These are phyloP conservation scores for Pleurotus cornucopiae DNA, from an alignment of 768 basidiomycete species.

Conservation along the genomic window DNA sequence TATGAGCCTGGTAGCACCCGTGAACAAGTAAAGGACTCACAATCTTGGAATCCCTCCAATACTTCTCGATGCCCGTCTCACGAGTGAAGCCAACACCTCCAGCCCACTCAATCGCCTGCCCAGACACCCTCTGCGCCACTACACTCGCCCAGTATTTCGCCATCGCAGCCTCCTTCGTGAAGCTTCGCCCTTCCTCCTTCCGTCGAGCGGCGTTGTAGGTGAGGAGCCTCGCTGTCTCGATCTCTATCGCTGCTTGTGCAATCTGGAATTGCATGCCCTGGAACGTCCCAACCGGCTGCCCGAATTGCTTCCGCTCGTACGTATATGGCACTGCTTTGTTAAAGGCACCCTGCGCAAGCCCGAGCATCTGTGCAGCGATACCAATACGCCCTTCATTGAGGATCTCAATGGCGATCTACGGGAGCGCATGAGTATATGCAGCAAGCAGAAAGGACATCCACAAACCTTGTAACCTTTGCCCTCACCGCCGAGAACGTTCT, in stretches of 20 bases:
- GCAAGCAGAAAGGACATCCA: background rate
- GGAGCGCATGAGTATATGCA: background rate
- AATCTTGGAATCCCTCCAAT: slow-evolving; percentile 95
- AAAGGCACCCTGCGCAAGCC: slow-evolving; percentile 95
- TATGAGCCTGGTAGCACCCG: too few species aligned
- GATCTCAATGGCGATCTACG: slow-evolving; percentile 89
- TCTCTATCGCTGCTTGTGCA: slow-evolving; percentile 83
- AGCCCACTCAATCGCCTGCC: slow-evolving; percentile 93
- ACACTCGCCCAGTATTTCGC: slow-evolving; percentile 92
- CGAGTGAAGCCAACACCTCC: slow-evolving; percentile 91
- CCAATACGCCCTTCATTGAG: slow-evolving; percentile 97
- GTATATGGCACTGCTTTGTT: slow-evolving; percentile 95
- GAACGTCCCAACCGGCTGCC: slow-evolving; percentile 89
- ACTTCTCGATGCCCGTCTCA: slow-evolving; percentile 96
- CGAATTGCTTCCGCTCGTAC: slow-evolving; percentile 91
- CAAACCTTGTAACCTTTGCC: slow-evolving; percentile 87
- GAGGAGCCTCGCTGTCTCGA: slow-evolving; percentile 84
- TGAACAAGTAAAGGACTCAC: slow-evolving; percentile 31
- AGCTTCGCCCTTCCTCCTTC: slow-evolving; percentile 84
- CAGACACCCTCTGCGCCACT: slow-evolving; percentile 84
- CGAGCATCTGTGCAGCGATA: slow-evolving; percentile 98
- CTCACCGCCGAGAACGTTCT: slow-evolving; percentile 88
- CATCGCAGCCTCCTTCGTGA: slow-evolving; percentile 96
- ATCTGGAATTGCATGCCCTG: slow-evolving; percentile 97
- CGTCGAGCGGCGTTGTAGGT: slow-evolving; percentile 96